These are phyloP conservation scores for Prunus kanzakura DNA, from an alignment of 306 rosid species.

Conservation along the genomic window DNA sequence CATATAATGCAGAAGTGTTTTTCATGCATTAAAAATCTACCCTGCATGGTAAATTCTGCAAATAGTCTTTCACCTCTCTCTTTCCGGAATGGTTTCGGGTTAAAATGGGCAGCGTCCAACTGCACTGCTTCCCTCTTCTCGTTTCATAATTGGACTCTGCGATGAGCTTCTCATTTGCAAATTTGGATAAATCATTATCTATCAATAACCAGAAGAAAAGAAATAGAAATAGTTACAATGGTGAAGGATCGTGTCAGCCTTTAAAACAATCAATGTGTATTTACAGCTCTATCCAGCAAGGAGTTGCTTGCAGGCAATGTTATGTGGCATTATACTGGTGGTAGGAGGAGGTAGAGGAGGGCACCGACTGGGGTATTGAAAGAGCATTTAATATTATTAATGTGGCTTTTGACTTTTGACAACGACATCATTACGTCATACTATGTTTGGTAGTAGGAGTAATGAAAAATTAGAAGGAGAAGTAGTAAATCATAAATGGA, in stretches of 20 bases:
- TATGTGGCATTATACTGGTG: constrained; percentile 32
- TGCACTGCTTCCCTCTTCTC: no score
- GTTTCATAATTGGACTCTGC: not conserved
- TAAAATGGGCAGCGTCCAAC: no score
- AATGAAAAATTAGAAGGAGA: not conserved
- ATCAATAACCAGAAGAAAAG: not conserved
- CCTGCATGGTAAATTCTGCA: not conserved
- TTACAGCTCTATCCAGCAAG: constrained; percentile 21
- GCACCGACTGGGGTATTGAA: constrained; percentile 38
- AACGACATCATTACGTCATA: constrained; percentile 9
- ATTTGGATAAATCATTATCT: not conserved
- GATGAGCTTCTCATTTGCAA: not conserved
- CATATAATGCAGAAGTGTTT: not conserved
- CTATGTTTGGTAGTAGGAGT: not conserved
- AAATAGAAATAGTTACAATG: not conserved
- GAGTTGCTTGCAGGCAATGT: constrained; percentile 33
- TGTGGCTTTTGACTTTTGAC: constrained; percentile 22
- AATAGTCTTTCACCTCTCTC: not conserved
- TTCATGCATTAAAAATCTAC: not conserved
- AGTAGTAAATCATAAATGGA: not conserved
- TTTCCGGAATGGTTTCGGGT: not conserved
- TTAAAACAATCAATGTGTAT: constrained; percentile 12
- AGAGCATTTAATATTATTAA: constrained; percentile 21
- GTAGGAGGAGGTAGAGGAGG: constrained; percentile 13
- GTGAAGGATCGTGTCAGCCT: not conserved